These are phyloP conservation scores for Bathelium albidoporum DNA, from an alignment of 495 filamentous ascomycete genomes.

Conservation along the genomic window DNA sequence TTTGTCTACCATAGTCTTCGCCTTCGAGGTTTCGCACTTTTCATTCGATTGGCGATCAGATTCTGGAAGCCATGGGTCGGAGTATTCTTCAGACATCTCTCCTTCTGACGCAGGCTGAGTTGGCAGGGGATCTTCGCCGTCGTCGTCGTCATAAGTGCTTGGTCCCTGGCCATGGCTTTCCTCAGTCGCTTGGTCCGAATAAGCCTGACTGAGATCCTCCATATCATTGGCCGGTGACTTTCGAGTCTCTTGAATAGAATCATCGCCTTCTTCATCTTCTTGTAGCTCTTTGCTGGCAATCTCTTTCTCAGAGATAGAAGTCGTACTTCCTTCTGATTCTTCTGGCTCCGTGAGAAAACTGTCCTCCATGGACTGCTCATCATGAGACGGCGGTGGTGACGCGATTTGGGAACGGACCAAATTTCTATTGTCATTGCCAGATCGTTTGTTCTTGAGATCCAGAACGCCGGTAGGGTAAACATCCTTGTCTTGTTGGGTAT, in stretches of 20 bases:
- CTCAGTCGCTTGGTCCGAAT: too few species aligned
- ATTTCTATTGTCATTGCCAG: background rate
- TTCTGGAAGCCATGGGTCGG: background rate
- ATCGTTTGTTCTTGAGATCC: background rate
- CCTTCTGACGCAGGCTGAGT: background rate
- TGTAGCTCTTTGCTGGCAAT: too few species aligned
- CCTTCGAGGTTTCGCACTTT: background rate
- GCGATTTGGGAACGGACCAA: background rate
- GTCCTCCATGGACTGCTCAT: background rate
- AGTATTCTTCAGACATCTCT: background rate
- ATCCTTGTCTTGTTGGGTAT: constrained; percentile 3
- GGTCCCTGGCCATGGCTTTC: background rate
- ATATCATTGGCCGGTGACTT: too few species aligned
- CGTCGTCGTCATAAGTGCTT: background rate
- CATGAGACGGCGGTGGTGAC: background rate
- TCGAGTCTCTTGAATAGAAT: too few species aligned
- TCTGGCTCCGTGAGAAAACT: background rate
- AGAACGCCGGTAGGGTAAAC: constrained; percentile 14
- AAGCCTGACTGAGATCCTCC: too few species aligned
- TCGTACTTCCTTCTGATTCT: background rate
- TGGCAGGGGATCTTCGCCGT: background rate
- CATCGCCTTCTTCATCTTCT: too few species aligned
- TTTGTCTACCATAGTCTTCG: background rate
- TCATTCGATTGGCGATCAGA: background rate
- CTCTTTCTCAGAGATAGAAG: too few species aligned